Base-by-base conservation (phyloP, 305 asterid genomes). In the Coffea humblotiana region DNA sequence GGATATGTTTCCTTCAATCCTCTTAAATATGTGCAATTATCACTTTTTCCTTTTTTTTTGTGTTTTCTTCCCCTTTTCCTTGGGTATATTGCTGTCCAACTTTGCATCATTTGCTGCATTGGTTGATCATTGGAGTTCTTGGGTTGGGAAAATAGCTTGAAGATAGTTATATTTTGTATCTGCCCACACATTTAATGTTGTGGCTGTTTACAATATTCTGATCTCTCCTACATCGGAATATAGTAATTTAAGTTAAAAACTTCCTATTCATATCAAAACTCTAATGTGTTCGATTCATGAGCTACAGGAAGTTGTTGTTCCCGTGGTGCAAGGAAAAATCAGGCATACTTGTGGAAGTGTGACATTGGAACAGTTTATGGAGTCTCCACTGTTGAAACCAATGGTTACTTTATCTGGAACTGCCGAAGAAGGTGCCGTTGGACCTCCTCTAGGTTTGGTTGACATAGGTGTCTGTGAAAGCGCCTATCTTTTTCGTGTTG, bases 401-500 rank as follows among this genome's bases (percentile, higher is more conserved):
- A 23, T 76, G 58, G 78, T 88, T 32, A 78, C 77, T 29, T 72
- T 81, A 23, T 71, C 73, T 60, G 88, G 88, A 75, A 75, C 83
- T 23, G 88, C 86, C 19, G 77, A 73, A 72, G 81, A 75, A 73
- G 78, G 80, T 79, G 81, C 75, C 74, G n/a, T 79, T 80, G 91
- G 88, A 69, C 90, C 88, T 35, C 77, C 84, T 37, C 82, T 86
- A 47, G 91, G 91, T 45, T 49, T 79, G 74, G 83, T 88, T 74
- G 90, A 88, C 69, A 85, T 88, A 37, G 91, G 91, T 32, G 29
- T 45, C 68, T 81, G 78, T 69, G 82, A 84, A 21, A 43, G 76
- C 77, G 91, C 86, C 16, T 88, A 86, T 68, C 74, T 88, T 77
- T 84, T 86, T 51, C 88, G 84, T 43, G 87, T 86, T 66, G 81